These are phyloP conservation scores for Backusella westeae DNA, from an alignment of 192 early-diverging fungal genomes.

Conservation along the genomic window DNA sequence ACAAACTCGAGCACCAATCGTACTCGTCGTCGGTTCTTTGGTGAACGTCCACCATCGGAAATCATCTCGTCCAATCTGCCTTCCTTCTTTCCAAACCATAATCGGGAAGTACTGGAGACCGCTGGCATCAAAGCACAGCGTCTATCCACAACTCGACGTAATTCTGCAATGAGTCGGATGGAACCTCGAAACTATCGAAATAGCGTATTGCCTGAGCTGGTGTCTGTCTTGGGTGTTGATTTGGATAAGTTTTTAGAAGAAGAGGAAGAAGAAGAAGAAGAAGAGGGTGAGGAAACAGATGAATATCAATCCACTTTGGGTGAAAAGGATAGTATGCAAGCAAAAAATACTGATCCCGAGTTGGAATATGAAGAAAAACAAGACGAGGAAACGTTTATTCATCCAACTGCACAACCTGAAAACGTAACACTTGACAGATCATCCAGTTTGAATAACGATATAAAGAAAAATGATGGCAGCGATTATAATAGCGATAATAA, in stretches of 20 bases:
- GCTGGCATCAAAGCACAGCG: slow-evolving; percentile 39
- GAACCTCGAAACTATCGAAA: slow-evolving; percentile 30
- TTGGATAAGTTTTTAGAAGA: slow-evolving; percentile 35
- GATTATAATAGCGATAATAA: background rate
- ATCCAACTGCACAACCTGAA: background rate
- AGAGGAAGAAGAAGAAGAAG: slow-evolving; percentile 31
- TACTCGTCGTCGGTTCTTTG: slow-evolving; percentile 76
- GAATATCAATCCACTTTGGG: background rate
- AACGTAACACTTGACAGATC: background rate
- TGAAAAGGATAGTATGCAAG: background rate
- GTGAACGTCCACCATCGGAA: slow-evolving; percentile 92
- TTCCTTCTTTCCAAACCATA: slow-evolving; percentile 85
- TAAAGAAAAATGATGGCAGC: background rate
- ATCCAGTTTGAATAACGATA: background rate
- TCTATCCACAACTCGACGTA: slow-evolving; percentile 27
- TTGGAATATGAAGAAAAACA: slow-evolving; percentile 25
- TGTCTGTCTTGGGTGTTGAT: slow-evolving; percentile 34
- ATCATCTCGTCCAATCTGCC: slow-evolving; percentile 88
- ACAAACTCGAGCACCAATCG: background rate
- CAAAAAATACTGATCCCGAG: slow-evolving; percentile 12
- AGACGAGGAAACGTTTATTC: background rate
- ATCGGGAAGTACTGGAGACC: slow-evolving; percentile 34
- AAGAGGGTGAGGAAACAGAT: slow-evolving; percentile 16
- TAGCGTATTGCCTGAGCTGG: slow-evolving; percentile 40
- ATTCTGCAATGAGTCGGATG: slow-evolving; percentile 14